Evolutionary conservation across 305 asterid genomes (phyloP).

Genomic region (Fraxinus baroniana): DNA sequence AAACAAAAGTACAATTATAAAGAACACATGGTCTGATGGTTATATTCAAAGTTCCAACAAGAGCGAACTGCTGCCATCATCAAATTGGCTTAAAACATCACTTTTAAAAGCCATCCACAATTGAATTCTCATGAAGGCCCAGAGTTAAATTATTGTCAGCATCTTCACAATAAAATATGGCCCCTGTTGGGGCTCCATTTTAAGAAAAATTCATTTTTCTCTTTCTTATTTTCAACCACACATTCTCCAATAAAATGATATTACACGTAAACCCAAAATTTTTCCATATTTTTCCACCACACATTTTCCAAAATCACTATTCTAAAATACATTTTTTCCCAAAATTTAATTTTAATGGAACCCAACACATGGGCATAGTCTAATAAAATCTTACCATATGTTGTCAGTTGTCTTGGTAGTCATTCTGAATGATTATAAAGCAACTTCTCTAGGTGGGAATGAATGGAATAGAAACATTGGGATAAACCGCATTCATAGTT

Average conservation of each 20-base stretch:
- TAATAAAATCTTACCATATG: background rate
- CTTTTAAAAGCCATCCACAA: background rate
- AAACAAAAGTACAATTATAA: background rate
- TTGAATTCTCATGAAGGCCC: background rate
- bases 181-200: too few relatives aligned
- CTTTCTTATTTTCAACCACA: too few relatives aligned
- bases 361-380: background rate
- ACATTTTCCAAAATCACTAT: too few relatives aligned
- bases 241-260: too few relatives aligned
- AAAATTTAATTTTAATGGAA: too few relatives aligned
- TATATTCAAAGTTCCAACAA: background rate
- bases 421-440: background rate
- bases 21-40: background rate
- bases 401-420: background rate
- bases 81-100: background rate
- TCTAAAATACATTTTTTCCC: too few relatives aligned
- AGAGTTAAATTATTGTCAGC: background rate
- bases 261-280: too few relatives aligned
- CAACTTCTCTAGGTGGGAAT: background rate
- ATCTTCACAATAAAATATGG: background rate
- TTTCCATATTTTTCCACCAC: too few relatives aligned
- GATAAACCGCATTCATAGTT: background rate
- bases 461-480: background rate
- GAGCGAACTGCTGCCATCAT: background rate
- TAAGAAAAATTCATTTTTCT: too few relatives aligned